Evolutionary conservation across 352 stramenopile species (phyloP).

Genomic region (Thalassiosira oceanica): DNA sequence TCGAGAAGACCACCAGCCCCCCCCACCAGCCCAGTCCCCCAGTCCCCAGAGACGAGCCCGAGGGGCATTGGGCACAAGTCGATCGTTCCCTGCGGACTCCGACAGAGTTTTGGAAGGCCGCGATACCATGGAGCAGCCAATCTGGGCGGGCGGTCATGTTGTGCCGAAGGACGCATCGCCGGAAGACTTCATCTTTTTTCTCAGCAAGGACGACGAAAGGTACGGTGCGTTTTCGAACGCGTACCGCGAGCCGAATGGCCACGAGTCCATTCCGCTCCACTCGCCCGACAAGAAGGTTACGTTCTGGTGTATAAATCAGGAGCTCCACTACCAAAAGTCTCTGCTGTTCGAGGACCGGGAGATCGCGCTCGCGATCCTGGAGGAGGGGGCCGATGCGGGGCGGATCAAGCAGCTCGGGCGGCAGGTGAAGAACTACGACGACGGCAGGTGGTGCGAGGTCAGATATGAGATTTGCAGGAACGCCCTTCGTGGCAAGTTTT

Average conservation of each 20-base stretch:
- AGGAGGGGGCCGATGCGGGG: constrained; percentile 16
- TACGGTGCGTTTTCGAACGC: constrained; percentile 36
- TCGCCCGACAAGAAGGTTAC: not conserved
- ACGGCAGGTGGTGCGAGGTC: constrained; percentile 22
- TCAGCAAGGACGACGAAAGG: constrained; percentile 22
- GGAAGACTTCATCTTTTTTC: constrained; percentile 37
- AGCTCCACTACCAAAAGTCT: constrained; percentile 34
- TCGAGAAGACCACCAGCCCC: no score
- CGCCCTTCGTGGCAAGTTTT: constrained; percentile 32
- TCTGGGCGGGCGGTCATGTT: no score
- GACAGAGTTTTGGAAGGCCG: no score
- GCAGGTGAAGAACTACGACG: constrained; percentile 32
- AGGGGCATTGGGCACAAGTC: no score
- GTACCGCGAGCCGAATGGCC: constrained; percentile 15
- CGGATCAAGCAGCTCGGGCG: constrained; percentile 31
- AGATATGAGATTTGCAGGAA: constrained; percentile 29
- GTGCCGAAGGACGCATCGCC: no score
- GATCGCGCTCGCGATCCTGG: constrained; percentile 15
- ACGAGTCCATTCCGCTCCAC: constrained; percentile 5
- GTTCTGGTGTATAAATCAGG: constrained; percentile 46
- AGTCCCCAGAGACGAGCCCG: no score
- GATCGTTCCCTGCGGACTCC: no score
- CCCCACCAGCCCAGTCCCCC: no score
- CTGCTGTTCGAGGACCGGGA: constrained; percentile 20
- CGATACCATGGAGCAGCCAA: no score